Evolutionary conservation across 2,329 filamentous ascomycete species (phyloP).

Genomic region (Ambrosiella cleistominuta): DNA sequence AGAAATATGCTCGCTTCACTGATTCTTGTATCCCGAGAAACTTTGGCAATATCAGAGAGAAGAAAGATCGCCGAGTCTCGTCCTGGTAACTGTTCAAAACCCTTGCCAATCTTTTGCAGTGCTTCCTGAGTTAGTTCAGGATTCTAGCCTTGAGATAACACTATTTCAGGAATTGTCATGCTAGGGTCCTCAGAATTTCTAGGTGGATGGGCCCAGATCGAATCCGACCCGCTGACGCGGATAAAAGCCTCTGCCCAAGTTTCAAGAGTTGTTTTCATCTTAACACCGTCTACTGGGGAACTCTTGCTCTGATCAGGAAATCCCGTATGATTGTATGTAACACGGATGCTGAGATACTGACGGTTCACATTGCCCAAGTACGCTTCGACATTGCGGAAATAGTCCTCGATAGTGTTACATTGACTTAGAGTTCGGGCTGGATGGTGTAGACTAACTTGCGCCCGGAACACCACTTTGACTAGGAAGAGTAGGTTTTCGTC

Average conservation of each 20-base stretch:
- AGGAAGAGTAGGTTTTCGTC: constrained; percentile 31
- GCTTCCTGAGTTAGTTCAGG: constrained; percentile 2
- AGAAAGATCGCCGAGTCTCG: background rate
- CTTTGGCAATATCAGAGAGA: background rate
- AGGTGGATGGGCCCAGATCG: constrained; percentile 28
- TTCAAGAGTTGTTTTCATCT: constrained; percentile 27
- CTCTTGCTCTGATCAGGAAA: constrained; percentile 23
- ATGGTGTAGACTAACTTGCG: background rate
- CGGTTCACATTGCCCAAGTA: constrained; percentile 32
- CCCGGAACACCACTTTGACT: constrained; percentile 22
- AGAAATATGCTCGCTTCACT: background rate
- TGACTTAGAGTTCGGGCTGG: background rate
- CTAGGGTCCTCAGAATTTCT: constrained; percentile 22
- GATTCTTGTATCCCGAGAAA: no score
- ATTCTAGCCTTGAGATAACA: constrained; percentile 11
- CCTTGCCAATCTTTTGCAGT: constrained; percentile 7
- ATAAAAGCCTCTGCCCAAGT: constrained; percentile 35
- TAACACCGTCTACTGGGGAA: constrained; percentile 7
- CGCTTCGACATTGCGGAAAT: constrained; percentile 41
- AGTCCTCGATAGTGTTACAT: constrained; percentile 26
- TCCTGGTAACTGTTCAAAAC: constrained; percentile 7
- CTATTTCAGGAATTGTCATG: constrained; percentile 18
- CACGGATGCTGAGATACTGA: constrained; percentile 32
- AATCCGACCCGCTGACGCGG: constrained; percentile 29
- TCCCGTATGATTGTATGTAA: constrained; percentile 39